phyloP scores from a whole-genome alignment of 2,329 filamentous ascomycete genomes.

The Penicillium sclerotiorum region DNA sequence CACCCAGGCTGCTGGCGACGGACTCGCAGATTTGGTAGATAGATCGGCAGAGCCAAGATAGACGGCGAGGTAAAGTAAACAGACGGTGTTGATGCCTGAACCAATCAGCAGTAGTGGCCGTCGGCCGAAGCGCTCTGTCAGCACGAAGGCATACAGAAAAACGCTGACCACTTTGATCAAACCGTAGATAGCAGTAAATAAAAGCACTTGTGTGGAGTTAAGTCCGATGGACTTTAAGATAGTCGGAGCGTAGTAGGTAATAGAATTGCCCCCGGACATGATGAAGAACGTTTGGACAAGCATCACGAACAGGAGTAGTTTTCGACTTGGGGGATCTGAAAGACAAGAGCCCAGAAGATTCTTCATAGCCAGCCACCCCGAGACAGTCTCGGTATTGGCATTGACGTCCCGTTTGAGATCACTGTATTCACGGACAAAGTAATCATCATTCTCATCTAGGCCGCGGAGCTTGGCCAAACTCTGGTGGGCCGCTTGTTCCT shows the following conservation, averaged over 20 bases:
- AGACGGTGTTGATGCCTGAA: slow-evolving; percentile 19
- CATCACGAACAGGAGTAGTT: slow-evolving; percentile 29
- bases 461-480: slow-evolving; percentile 23
- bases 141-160: slow-evolving; percentile 23
- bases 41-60: slow-evolving; percentile 20
- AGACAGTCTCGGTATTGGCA: slow-evolving; percentile 3
- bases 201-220: slow-evolving; percentile 12
- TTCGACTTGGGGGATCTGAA: slow-evolving; percentile 20
- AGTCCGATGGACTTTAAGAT: slow-evolving; percentile 25
- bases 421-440: slow-evolving; percentile 17
- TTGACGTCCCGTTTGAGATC: slow-evolving; percentile 19
- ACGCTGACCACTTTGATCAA: slow-evolving; percentile 23
- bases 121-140: slow-evolving; percentile 27
- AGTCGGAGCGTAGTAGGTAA: slow-evolving; percentile 27
- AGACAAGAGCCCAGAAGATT: slow-evolving; percentile 11
- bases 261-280: slow-evolving; percentile 28
- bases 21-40: slow-evolving; percentile 7
- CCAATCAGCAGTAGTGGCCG: slow-evolving; percentile 31
- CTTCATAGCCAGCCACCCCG: slow-evolving; percentile 6
- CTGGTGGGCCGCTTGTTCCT: slow-evolving; percentile 22
- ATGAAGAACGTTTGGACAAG: slow-evolving; percentile 34
- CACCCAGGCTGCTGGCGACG: slow-evolving; percentile 20
- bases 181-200: slow-evolving; percentile 16
- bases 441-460: slow-evolving; percentile 16
- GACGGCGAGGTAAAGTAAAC: slow-evolving; percentile 21